Evolutionary conservation across 1,139 yeast species (phyloP).

Genomic region (Hyphopichia burtonii): DNA sequence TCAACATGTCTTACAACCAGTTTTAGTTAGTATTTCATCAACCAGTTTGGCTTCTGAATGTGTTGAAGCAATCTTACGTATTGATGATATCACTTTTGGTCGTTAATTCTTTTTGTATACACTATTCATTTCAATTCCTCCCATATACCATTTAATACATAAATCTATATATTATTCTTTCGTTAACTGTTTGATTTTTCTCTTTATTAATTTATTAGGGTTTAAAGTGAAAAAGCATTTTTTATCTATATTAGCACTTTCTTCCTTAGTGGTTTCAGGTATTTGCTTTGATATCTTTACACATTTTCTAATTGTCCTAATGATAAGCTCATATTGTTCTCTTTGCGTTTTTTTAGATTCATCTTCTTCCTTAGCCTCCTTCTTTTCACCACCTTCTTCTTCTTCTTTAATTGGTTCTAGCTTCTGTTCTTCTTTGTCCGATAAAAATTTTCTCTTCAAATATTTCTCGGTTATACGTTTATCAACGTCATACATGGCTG

Average conservation of each 20-base stretch:
- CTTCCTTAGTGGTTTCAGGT: constrained; percentile 52
- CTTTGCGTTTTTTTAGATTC: constrained; percentile 6
- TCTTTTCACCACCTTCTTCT: constrained; percentile 4
- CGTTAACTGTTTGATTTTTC: not conserved
- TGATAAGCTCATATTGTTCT: constrained; percentile 41
- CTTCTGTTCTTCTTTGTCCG: constrained; percentile 9
- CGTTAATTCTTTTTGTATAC: constrained; percentile 18
- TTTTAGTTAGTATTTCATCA: constrained; percentile 90
- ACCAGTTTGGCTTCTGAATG: constrained; percentile 93
- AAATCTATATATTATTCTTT: not conserved
- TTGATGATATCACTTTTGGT: constrained; percentile 83
- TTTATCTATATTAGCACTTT: constrained; percentile 54
- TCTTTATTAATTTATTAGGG: constrained; percentile 17
- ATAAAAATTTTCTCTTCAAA: constrained; percentile 56
- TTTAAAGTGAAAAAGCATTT: constrained; percentile 12
- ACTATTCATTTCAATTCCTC: constrained; percentile 20
- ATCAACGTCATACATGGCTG: constrained; percentile 72
- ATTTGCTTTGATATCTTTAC: constrained; percentile 36
- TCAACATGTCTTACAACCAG: constrained; percentile 96
- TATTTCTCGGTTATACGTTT: constrained; percentile 65
- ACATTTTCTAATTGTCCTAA: constrained; percentile 49
- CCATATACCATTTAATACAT: not conserved
- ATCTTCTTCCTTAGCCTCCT: constrained; percentile 2
- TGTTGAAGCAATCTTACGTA: constrained; percentile 91
- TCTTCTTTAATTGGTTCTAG: constrained; percentile 14